phyloP scores from a whole-genome alignment of 164 flowering plant genomes.

The Brasenia schreberi region DNA sequence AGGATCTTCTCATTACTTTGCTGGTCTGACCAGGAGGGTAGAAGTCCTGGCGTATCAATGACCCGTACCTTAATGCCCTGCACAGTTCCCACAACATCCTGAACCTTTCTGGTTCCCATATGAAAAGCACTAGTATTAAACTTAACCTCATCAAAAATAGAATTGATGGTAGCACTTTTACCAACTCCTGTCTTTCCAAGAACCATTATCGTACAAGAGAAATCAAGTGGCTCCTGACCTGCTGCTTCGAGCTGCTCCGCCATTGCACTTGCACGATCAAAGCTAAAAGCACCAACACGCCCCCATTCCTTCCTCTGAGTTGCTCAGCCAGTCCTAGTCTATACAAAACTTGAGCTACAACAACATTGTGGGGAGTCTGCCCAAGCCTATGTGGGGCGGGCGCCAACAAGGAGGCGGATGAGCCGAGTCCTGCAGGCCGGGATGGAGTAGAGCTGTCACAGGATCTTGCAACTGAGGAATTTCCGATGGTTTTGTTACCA shows the following conservation, averaged over 20 bases:
- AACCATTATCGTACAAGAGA: conserved; percentile 93
- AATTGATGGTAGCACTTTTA: conserved; percentile 96
- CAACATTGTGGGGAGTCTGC: conserved; percentile 98
- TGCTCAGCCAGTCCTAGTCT: conserved; percentile 94
- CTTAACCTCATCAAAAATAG: conserved; percentile 89
- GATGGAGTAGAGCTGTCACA: conserved; percentile 16
- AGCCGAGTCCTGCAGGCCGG: conserved; percentile 95
- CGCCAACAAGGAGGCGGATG: conserved; percentile 71
- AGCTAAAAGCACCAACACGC: conserved; percentile 83
- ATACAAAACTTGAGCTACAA: conserved; percentile 95
- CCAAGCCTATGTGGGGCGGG: conserved; percentile 86
- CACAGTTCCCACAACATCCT: conserved; percentile 90
- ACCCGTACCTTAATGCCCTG: conserved; percentile 90
- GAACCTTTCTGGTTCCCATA: conserved; percentile 76
- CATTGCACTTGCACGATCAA: conserved; percentile 97
- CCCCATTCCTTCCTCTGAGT: conserved; percentile 51
- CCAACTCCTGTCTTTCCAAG: conserved; percentile 96
- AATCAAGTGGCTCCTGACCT: conserved; percentile 84
- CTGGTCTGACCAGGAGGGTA: conserved; percentile 76
- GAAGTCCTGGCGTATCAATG: conserved; percentile 95
- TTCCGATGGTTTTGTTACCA: neutral
- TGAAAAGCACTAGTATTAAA: conserved; percentile 82
- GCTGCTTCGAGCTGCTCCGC: conserved; percentile 95
- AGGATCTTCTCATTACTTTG: conserved; percentile 77
- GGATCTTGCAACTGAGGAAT: neutral